Base-by-base conservation (phyloP, 495 filamentous ascomycete genomes). In the Daldinia concentrica region DNA sequence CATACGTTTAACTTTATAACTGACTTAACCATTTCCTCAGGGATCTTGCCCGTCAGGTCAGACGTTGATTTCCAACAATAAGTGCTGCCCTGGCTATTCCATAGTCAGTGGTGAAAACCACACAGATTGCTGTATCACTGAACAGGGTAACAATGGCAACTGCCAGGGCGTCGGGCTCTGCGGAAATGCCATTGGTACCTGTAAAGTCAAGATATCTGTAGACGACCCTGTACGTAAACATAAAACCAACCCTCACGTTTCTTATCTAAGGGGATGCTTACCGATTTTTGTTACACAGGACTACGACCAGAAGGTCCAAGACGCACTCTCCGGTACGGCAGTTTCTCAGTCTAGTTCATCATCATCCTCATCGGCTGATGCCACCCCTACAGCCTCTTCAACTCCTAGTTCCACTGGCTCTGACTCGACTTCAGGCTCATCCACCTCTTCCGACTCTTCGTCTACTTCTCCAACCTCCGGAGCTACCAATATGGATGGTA, bases 1-100 rank as follows among this genome's bases (percentile, higher is more conserved):
- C 43, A 12, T 11, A 48, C 0, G n/a, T 17, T 3, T 22, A 3
- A 3, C 22, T 57, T 1, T 1, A 24, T 0, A 30, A 15, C 54
- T 64, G 41, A 58, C 55, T 45, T 14, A 34, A 17, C 7, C 11
- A 24, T 15, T 27, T 3, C 3, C 8, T 19, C 14, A 64, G 67
- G 30, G 27, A 24, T 6, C 29, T 7, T 63, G 66, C 32, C 52
- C 51, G 9, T 51, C 39, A 5, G 54, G 41, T 3, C 58, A 69
- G 15, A 14, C 29, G 24, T 59, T 69, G 9, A 63, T 63, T 34
- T n/a, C 29, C 6, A 63, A 69, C 26, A 56, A 43, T 41, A 69
- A 58, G 29, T 69, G 66, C 59, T 69, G 66, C 41, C 66, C 58
- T 8, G 59, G 66, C 1, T 58, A 63, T 27, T 17, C 66, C 15